A percentile compares a stretch with the other conserved stretches of the same genome.
Evolutionary conservation across 768 basidiomycete species (phyloP).

Genomic region (Boletus tylopilopsis): DNA sequence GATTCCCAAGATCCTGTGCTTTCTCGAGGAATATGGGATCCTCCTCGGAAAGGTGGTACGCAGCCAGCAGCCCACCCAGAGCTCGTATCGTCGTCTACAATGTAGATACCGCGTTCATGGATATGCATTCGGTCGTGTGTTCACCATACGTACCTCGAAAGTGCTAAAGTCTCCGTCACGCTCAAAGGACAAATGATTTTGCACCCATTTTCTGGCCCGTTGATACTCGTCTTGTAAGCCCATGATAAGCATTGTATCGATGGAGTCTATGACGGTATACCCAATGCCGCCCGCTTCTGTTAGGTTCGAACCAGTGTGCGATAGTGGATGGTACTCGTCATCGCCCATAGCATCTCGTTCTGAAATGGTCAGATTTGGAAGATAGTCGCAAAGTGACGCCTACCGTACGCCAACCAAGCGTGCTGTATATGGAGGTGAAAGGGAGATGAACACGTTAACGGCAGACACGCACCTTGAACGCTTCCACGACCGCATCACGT

Average conservation of each 20-base stretch:
- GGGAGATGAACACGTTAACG: background rate
- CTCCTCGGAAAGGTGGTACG: conserved; percentile 70
- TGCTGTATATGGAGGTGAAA: conserved; percentile 46
- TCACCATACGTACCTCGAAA: conserved; percentile 67
- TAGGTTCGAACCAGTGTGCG: conserved; percentile 70
- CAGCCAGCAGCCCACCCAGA: conserved; percentile 84
- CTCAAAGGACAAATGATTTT: conserved; percentile 65
- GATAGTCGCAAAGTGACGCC: conserved; percentile 14
- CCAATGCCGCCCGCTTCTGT: conserved; percentile 78
- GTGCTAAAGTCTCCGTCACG: conserved; percentile 78
- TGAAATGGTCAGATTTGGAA: conserved; percentile 30
- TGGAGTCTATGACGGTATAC: conserved; percentile 82
- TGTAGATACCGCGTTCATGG: conserved; percentile 3
- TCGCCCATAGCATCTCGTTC: conserved; percentile 88
- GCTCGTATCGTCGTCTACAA: conserved; percentile 86
- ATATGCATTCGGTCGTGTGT: background rate
- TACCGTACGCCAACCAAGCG: conserved; percentile 85
- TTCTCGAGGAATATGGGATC: conserved; percentile 71
- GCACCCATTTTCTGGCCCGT: conserved; percentile 77
- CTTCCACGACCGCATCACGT: conserved; percentile 67
- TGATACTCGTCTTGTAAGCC: conserved; percentile 75
- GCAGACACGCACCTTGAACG: conserved; percentile 66
- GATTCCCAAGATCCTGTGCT: conserved; percentile 79
- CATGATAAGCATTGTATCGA: conserved; percentile 88
- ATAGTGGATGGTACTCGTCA: conserved; percentile 90